A percentile compares a stretch with the other conserved stretches of the same genome.
phyloP scores from a whole-genome alignment of 345 rosid species.

The Eucalyptus polyanthemos region DNA sequence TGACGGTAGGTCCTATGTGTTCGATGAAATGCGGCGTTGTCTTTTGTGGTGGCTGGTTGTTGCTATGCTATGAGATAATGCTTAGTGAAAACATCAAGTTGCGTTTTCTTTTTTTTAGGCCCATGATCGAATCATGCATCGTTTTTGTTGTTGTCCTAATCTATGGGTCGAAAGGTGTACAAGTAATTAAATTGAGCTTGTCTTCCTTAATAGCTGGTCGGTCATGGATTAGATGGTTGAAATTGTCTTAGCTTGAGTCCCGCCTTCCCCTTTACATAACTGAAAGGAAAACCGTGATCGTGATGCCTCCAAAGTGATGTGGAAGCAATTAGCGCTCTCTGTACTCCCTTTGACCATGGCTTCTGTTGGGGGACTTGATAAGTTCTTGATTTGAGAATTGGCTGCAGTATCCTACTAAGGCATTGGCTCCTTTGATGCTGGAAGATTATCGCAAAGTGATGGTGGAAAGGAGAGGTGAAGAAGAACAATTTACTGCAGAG shows the following conservation, averaged over 20 bases:
- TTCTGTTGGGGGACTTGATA: neutral
- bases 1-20: slow-evolving; percentile 63
- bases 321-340: neutral
- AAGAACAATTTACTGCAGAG: slow-evolving; percentile 65
- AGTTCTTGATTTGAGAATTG: neutral
- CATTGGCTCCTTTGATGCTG: slow-evolving; percentile 85
- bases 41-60: neutral
- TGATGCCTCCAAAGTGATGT: neutral
- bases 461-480: slow-evolving; percentile 93
- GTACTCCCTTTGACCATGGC: neutral
- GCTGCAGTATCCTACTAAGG: slow-evolving; percentile 82
- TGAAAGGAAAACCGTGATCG: neutral
- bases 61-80: neutral
- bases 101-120: neutral
- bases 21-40: slow-evolving; percentile 13
- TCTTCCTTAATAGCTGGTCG: neutral
- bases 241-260: neutral
- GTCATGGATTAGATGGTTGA: neutral
- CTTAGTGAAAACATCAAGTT: neutral
- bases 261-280: neutral
- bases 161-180: neutral
- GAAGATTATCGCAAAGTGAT: slow-evolving; percentile 83
- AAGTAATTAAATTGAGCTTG: neutral
- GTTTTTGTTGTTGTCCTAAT: neutral
- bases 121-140: neutral